These are phyloP conservation scores for Yarrowia porcina DNA, from an alignment of 805 yeast genomes.

Conservation along the genomic window DNA sequence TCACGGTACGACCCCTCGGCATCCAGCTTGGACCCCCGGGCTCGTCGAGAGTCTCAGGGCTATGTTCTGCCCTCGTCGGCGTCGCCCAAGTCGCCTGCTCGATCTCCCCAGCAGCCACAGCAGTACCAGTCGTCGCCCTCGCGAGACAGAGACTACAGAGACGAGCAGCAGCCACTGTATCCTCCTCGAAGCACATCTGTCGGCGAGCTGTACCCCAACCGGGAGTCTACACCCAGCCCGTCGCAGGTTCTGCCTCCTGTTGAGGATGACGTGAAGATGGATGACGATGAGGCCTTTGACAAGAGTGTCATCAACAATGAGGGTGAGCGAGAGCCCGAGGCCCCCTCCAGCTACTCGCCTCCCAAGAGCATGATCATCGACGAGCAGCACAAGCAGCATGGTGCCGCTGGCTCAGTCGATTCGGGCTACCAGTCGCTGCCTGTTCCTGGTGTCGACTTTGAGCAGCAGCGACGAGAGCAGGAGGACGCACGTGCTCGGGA, in stretches of 20 bases:
- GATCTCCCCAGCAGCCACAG: conserved; percentile 2
- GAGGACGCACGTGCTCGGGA: background rate
- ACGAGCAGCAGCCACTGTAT: background rate
- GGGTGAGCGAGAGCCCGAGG: background rate
- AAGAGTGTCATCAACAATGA: background rate
- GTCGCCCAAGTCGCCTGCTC: conserved; percentile 5
- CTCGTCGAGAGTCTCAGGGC: conserved; percentile 14
- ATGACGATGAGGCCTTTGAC: background rate
- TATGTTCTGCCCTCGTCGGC: background rate
- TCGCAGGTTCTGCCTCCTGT: conserved; percentile 10
- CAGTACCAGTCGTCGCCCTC: conserved; percentile 6
- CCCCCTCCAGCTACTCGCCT: background rate
- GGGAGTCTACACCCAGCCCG: conserved; percentile 11
- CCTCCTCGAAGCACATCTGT: conserved; percentile 13
- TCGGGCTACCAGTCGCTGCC: conserved; percentile 1
- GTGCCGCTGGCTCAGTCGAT: background rate
- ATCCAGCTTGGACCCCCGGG: conserved; percentile 1
- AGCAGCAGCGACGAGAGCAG: conserved; percentile 1
- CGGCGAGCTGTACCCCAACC: background rate
- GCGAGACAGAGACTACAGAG: too few species aligned
- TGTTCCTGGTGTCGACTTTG: background rate
- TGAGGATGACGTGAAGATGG: conserved; percentile 16
- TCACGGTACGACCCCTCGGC: conserved; percentile 1
- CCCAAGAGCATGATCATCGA: conserved; percentile 21
- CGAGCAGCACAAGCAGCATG: conserved; percentile 3